These are phyloP conservation scores for Sporisorium exsertum DNA, from an alignment of 1,284 basidiomycete genomes.

Conservation along the genomic window DNA sequence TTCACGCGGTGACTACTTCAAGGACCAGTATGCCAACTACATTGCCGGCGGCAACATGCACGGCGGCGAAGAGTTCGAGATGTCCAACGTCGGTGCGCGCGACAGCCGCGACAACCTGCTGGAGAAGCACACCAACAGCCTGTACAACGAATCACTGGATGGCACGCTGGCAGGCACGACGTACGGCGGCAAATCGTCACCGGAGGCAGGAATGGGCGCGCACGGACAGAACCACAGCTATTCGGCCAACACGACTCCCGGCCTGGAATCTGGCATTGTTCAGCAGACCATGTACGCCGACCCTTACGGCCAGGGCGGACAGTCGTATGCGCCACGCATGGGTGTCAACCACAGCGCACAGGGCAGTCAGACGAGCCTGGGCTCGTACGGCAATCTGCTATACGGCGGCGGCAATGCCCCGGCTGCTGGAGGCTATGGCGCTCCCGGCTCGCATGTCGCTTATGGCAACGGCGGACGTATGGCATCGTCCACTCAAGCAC, in stretches of 20 bases:
- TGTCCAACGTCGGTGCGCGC: slow-evolving; percentile 47
- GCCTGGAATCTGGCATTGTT: slow-evolving; percentile 16
- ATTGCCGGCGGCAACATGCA: slow-evolving; percentile 47
- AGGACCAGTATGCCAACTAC: slow-evolving; percentile 58
- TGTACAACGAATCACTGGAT: slow-evolving; percentile 49
- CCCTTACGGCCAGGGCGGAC: slow-evolving; percentile 27
- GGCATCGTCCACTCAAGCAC: slow-evolving; percentile 17
- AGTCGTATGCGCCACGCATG: slow-evolving; percentile 26
- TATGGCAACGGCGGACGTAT: slow-evolving; percentile 15
- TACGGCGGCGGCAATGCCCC: slow-evolving; percentile 28
- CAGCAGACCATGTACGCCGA: slow-evolving; percentile 38
- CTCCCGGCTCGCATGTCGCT: slow-evolving; percentile 18
- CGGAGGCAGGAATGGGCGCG: slow-evolving; percentile 29
- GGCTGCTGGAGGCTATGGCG: slow-evolving; percentile 14
- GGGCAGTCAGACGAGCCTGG: slow-evolving; percentile 45
- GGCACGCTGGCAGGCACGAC: slow-evolving; percentile 39
- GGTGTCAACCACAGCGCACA: slow-evolving; percentile 31
- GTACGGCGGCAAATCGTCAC: slow-evolving; percentile 40
- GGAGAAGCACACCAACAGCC: slow-evolving; percentile 49
- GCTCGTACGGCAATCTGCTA: slow-evolving; percentile 50
- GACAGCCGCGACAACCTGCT: slow-evolving; percentile 62
- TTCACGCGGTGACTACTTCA: slow-evolving; percentile 48
- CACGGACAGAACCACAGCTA: slow-evolving; percentile 27
- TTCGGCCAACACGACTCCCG: slow-evolving; percentile 22
- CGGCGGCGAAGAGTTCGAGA: slow-evolving; percentile 58